Conservation (phyloP, 768 basidiomycete species). For the Erythrobasidium yunnanense region DNA sequence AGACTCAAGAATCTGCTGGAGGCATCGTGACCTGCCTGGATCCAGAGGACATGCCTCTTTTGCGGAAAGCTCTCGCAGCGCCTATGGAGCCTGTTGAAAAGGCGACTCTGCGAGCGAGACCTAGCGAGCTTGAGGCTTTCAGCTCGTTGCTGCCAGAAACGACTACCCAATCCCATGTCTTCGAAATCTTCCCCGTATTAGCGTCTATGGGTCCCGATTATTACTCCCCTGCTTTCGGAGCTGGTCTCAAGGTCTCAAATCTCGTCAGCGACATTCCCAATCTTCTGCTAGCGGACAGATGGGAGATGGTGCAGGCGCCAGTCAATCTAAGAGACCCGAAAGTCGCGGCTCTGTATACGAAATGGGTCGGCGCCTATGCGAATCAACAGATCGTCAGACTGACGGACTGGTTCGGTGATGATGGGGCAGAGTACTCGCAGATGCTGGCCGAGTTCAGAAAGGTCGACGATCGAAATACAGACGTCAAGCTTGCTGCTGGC, state of each 20-base stretch:
- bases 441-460: too few relatives aligned
- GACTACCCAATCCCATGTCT: slow-evolving; percentile 41
- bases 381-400: neutral
- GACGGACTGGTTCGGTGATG: slow-evolving; percentile 2
- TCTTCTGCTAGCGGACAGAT: slow-evolving; percentile 41
- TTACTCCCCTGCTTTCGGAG: slow-evolving; percentile 29
- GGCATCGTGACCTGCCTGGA: slow-evolving; percentile 68
- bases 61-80: slow-evolving; percentile 51
- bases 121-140: slow-evolving; percentile 31
- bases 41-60: slow-evolving; percentile 52
- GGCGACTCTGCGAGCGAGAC: slow-evolving; percentile 24
- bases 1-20: slow-evolving; percentile 40
- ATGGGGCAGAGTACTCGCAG: too few relatives aligned
- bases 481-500: too few relatives aligned
- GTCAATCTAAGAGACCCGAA: slow-evolving; percentile 43
- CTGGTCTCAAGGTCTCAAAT: slow-evolving; percentile 33
- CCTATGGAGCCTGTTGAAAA: slow-evolving; percentile 42
- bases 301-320: slow-evolving; percentile 40
- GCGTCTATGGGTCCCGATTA: slow-evolving; percentile 39
- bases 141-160: slow-evolving; percentile 40
- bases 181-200: slow-evolving; percentile 38
- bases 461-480: too few relatives aligned
- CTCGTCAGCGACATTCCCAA: slow-evolving; percentile 38
- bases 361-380: slow-evolving; percentile 46
- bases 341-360: slow-evolving; percentile 37